Percentiles rank a stretch among this genome's conserved stretches.
Conservation (phyloP, 1,284 basidiomycete genomes). For the Ustilago esculenta region DNA sequence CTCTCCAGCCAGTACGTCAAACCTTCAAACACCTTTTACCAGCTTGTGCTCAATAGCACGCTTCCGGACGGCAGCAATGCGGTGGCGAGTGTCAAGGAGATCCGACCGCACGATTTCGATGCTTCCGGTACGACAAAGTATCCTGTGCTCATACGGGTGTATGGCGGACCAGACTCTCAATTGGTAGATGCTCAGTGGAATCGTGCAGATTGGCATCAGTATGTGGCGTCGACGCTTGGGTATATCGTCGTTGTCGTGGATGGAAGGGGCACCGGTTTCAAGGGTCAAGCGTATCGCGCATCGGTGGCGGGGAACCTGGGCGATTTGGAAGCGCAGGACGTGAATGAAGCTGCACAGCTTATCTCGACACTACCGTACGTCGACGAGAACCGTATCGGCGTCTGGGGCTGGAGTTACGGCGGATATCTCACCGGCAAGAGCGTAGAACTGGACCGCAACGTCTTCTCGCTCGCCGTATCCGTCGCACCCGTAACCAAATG, state of each 20-base stretch:
- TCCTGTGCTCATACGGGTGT: conserved; percentile 74
- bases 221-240: conserved; percentile 80
- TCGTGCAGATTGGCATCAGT: conserved; percentile 77
- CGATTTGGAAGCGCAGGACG: conserved; percentile 84
- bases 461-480: conserved; percentile 87
- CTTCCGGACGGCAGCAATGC: conserved; percentile 20
- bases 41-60: conserved; percentile 42
- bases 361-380: conserved; percentile 73
- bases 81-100: conserved; percentile 88
- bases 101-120: conserved; percentile 90
- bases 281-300: conserved; percentile 83
- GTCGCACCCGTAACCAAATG: conserved; percentile 74
- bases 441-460: conserved; percentile 75
- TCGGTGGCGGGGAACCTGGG: conserved; percentile 86
- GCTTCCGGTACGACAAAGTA: conserved; percentile 90
- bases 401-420: conserved; percentile 69
- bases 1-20: conserved; percentile 78
- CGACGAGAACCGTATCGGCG: conserved; percentile 84
- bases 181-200: conserved; percentile 45
- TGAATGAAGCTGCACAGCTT: conserved; percentile 78
- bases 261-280: conserved; percentile 91
- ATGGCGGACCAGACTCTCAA: conserved; percentile 87
- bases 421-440: conserved; percentile 57
- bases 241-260: conserved; percentile 90
- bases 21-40: conserved; percentile 73